Evolutionary conservation across 108 stramenopile species (phyloP).

Genomic region (Nannochloropsis oceanica): DNA sequence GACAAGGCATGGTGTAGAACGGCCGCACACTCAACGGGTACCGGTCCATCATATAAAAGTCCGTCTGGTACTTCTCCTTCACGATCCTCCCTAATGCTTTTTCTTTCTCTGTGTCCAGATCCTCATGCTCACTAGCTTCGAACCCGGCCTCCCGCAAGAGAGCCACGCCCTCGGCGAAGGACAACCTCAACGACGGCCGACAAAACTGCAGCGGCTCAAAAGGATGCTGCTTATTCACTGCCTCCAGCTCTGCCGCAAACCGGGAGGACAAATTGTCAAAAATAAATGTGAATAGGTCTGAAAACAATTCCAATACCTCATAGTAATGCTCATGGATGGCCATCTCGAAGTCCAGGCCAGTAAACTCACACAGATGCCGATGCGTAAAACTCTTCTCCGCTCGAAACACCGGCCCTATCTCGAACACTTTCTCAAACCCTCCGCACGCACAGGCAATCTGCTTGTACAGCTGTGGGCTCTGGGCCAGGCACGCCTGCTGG

Average conservation of each 20-base stretch:
- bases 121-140: slow-evolving; percentile 60
- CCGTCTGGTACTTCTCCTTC: slow-evolving; percentile 83
- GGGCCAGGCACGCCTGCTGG: slow-evolving; percentile 79
- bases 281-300: slow-evolving; percentile 87
- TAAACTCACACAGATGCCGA: slow-evolving; percentile 97
- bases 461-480: slow-evolving; percentile 97
- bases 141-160: slow-evolving; percentile 43
- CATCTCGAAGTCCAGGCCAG: slow-evolving; percentile 98
- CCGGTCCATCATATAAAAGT: slow-evolving; percentile 99
- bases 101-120: slow-evolving; percentile 90
- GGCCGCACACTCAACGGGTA: slow-evolving; percentile 89
- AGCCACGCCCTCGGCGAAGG: slow-evolving; percentile 64
- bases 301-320: slow-evolving; percentile 88
- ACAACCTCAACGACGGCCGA: slow-evolving; percentile 72
- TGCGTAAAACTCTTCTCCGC: slow-evolving; percentile 95
- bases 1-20: slow-evolving; percentile 98
- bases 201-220: slow-evolving; percentile 85
- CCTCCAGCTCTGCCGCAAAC: slow-evolving; percentile 67
- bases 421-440: slow-evolving; percentile 94
- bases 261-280: slow-evolving; percentile 80
- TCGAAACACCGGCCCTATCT: slow-evolving; percentile 97
- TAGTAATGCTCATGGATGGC: slow-evolving; percentile 96
- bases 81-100: slow-evolving; percentile 92
- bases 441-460: slow-evolving; percentile 94
- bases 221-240: slow-evolving; percentile 82